phyloP scores from a whole-genome alignment of 2,329 filamentous ascomycete genomes.

The Biscogniauxia sp. region DNA sequence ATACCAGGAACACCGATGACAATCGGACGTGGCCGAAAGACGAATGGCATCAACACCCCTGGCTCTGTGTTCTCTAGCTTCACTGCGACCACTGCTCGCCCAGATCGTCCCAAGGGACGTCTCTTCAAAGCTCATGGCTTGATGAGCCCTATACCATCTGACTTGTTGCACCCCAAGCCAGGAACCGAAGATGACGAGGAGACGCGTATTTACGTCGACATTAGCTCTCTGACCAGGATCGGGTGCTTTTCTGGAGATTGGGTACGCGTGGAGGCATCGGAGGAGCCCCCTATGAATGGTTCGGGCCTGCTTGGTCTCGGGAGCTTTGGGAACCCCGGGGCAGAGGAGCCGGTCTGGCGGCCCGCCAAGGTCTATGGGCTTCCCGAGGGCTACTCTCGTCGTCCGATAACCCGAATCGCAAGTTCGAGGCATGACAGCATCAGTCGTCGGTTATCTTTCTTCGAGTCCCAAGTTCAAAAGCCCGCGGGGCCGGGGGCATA shows the following conservation, averaged over 20 bases:
- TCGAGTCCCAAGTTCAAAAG: conserved; percentile 65
- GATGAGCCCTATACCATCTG: conserved; percentile 67
- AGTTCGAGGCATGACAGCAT: conserved; percentile 50
- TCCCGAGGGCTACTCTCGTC: conserved; percentile 68
- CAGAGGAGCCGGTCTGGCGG: conserved; percentile 67
- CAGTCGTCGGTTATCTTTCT: conserved; percentile 57
- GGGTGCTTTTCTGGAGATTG: conserved; percentile 98
- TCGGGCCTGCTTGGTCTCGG: conserved; percentile 66
- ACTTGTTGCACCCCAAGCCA: conserved; percentile 82
- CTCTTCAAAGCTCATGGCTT: conserved; percentile 83
- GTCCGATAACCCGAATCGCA: conserved; percentile 59
- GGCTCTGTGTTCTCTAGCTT: conserved; percentile 88
- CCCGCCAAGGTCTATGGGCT: conserved; percentile 87
- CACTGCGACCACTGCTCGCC: conserved; percentile 77
- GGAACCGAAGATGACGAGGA: conserved; percentile 77
- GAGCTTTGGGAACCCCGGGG: conserved; percentile 62
- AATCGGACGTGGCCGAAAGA: conserved; percentile 59
- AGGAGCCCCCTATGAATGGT: conserved; percentile 68
- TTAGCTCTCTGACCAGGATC: conserved; percentile 79
- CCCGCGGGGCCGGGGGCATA: conserved; percentile 63
- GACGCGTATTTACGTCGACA: conserved; percentile 85
- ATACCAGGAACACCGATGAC: conserved; percentile 80
- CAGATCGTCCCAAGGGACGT: conserved; percentile 69
- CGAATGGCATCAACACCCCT: conserved; percentile 75
- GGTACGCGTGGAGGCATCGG: conserved; percentile 78